A percentile compares a stretch with the other conserved stretches of the same genome.
Evolutionary conservation across 2,329 filamentous ascomycete genomes (phyloP).

Genomic region (Colletotrichum limetticola): DNA sequence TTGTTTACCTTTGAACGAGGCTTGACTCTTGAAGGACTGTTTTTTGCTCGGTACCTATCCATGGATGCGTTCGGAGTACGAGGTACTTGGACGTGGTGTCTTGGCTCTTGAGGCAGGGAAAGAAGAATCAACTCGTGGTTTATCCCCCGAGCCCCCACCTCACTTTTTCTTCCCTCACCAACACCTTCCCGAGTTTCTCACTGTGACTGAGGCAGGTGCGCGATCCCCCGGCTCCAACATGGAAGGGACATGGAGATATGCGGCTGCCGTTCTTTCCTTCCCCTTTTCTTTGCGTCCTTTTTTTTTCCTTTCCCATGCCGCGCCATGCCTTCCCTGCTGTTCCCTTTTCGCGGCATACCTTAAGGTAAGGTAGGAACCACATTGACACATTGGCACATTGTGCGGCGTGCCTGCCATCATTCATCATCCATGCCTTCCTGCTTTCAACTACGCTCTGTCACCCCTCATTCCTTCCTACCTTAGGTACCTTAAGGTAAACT

Average conservation of each 20-base stretch:
- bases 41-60: too few species aligned
- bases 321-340: neutral
- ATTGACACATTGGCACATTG: too few species aligned
- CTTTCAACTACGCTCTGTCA: neutral
- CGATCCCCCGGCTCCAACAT: neutral
- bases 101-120: neutral
- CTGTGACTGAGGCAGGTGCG: neutral
- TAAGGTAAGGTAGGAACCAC: too few species aligned
- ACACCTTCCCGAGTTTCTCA: too few species aligned
- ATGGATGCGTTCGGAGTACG: too few species aligned
- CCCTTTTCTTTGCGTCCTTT: neutral
- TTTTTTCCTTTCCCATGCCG: neutral
- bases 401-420: neutral
- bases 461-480: neutral
- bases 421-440: neutral
- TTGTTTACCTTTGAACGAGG: too few species aligned
- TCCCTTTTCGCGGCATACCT: neutral
- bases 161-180: neutral
- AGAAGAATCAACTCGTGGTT: slow-evolving; percentile 18
- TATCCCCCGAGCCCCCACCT: neutral
- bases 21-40: too few species aligned
- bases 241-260: neutral
- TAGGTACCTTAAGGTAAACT: too few species aligned
- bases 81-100: too few species aligned
- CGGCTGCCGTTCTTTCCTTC: slow-evolving; percentile 3